Conservation (phyloP, 345 rosid genomes). For the Cochlearia excelsa region DNA sequence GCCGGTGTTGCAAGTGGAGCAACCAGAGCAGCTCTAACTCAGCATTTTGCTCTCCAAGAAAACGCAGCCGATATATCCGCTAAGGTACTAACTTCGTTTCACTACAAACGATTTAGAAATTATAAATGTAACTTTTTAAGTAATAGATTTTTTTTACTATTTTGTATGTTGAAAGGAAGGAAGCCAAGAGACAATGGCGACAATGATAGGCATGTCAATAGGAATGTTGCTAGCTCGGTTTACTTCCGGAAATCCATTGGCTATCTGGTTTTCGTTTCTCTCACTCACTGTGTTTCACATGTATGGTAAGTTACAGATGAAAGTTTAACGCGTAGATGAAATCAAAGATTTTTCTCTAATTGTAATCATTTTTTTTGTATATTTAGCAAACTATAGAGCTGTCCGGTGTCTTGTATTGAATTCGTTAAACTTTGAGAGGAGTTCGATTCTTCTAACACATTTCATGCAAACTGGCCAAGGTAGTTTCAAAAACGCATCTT, state of each 20-base stretch:
- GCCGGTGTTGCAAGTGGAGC: conserved; percentile 99
- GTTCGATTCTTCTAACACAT: conserved; percentile 62
- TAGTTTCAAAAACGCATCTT: conserved; percentile 27
- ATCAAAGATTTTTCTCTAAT: not conserved
- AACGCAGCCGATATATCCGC: conserved; percentile 97
- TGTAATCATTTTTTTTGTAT: not conserved
- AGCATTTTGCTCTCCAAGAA: conserved; percentile 90
- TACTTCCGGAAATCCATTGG: conserved; percentile 65
- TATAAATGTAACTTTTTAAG: not conserved
- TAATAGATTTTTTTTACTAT: not conserved
- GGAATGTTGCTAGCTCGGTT: conserved; percentile 90
- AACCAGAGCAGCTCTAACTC: conserved; percentile 96
- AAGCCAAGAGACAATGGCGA: conserved; percentile 93
- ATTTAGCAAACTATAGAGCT: conserved; percentile 86
- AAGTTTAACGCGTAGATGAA: not conserved
- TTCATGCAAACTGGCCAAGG: conserved; percentile 73
- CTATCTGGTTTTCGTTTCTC: conserved; percentile 80
- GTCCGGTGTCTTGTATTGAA: conserved; percentile 79
- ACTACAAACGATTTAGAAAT: conserved; percentile 16
- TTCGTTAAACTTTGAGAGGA: conserved; percentile 74
- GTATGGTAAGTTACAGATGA: conserved; percentile 62
- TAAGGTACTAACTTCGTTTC: conserved; percentile 47
- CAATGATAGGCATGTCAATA: conserved; percentile 89
- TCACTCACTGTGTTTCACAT: conserved; percentile 81
- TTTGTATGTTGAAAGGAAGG: conserved; percentile 58